Base-by-base conservation (phyloP, 169 alveolate species). In the Plasmodium cynomolgi region DNA sequence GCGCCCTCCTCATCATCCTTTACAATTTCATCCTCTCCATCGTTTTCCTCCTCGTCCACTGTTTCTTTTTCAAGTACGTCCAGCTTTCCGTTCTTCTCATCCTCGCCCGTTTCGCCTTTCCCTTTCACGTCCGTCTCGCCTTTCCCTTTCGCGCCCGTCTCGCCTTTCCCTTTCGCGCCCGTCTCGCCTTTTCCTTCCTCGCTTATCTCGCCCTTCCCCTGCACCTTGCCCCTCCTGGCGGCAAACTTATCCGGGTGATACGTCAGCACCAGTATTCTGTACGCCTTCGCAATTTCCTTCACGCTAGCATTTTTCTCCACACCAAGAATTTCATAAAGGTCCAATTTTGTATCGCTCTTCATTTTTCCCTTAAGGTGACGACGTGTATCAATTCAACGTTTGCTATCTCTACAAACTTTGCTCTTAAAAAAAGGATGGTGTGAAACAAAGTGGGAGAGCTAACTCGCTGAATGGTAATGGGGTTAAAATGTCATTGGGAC, bases 221-320 rank as follows among this genome's bases (percentile, higher is more conserved):
- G 11, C 1, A 41, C 75, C 11, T 44, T 37, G 2, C 79, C 54
- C 5, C 8, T 83, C 79, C 58, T 83, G 83, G 84, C 84, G 74
- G 74, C 93, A 68, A 95, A 93, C 95, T 98, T 98, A 92, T 98
- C 99, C 13, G 99, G 99, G 86, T 98, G 99, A 62, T 96, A 96
- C 77, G 93, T 98, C 37, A 97, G 84, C 0, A 99, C 99, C 1
- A 97, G 96, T 79, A 97, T 97, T 44, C 99, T 94, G 95, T 96
- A 98, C 17, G 99, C 98, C 96, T 97, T 98, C 56, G 98, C 98
- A 72, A 98, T 97, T 31, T 98, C 99, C 79, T 97, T 95, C 5
- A 95, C 84, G 8, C 97, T 92, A 0, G 98, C 97, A 41, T 85
- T 95, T 50, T 93, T 97, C 23, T 90, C 96, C 62, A 97, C 96